Evolutionary conservation across 352 stramenopile genomes (phyloP).

Genomic region (Phytophthora nicotianae): DNA sequence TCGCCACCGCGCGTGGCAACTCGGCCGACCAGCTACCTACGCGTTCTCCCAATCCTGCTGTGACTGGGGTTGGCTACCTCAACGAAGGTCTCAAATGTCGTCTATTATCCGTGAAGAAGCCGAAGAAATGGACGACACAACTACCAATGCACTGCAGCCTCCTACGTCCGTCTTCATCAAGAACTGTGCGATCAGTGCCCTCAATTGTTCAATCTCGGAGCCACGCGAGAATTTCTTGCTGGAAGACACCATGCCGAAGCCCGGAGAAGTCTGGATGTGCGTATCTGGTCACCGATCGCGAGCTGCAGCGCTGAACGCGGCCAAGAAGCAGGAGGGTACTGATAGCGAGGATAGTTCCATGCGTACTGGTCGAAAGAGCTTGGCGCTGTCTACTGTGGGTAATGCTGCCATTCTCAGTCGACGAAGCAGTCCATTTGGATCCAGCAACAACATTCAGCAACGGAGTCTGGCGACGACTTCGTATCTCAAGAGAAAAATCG

Average conservation of each 20-base stretch:
- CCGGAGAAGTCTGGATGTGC: slow-evolving; percentile 78
- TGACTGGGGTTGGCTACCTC: slow-evolving; percentile 37
- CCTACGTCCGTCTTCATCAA: slow-evolving; percentile 52
- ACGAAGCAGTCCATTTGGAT: slow-evolving; percentile 37
- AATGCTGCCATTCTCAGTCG: slow-evolving; percentile 37
- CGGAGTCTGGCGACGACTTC: slow-evolving; percentile 40
- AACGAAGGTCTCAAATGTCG: slow-evolving; percentile 2
- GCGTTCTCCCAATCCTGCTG: slow-evolving; percentile 46
- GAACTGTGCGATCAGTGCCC: slow-evolving; percentile 58
- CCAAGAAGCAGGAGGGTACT: slow-evolving; percentile 34
- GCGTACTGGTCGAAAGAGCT: slow-evolving; percentile 24
- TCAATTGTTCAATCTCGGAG: slow-evolving; percentile 46
- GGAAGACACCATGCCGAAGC: slow-evolving; percentile 80
- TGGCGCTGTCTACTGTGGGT: slow-evolving; percentile 25
- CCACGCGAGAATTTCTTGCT: slow-evolving; percentile 63
- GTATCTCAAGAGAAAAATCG: slow-evolving; percentile 55
- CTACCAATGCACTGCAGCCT: slow-evolving; percentile 11
- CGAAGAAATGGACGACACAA: slow-evolving; percentile 17
- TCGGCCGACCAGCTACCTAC: slow-evolving; percentile 62
- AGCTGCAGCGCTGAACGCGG: slow-evolving; percentile 33
- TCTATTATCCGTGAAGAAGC: slow-evolving; percentile 23
- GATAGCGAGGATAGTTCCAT: slow-evolving; percentile 8
- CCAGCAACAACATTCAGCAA: slow-evolving; percentile 26
- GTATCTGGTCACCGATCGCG: slow-evolving; percentile 58
- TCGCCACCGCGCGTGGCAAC: slow-evolving; percentile 63